Conservation (phyloP, 2,329 filamentous ascomycete genomes). For the Ilyonectria sp. region DNA sequence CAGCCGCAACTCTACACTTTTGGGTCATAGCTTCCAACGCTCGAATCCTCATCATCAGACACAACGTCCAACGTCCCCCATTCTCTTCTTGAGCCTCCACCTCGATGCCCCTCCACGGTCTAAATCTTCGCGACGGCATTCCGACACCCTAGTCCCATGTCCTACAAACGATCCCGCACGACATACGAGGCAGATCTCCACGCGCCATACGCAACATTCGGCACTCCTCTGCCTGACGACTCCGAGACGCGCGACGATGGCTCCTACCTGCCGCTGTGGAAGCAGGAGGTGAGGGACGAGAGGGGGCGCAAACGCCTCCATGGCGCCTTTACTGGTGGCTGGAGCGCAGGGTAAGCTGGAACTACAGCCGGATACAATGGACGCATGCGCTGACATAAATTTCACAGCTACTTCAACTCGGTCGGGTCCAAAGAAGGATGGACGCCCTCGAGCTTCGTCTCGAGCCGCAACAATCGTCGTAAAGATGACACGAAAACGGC, state of each 20-base stretch:
- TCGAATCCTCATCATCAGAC: neutral
- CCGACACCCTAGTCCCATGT: slow-evolving; percentile 66
- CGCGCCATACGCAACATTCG: slow-evolving; percentile 84
- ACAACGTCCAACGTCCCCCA: neutral
- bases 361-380: neutral
- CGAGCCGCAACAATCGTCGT: slow-evolving; percentile 84
- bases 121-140: slow-evolving; percentile 14
- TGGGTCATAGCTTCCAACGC: slow-evolving; percentile 19
- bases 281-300: slow-evolving; percentile 97
- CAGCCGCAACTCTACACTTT: slow-evolving; percentile 9
- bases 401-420: slow-evolving; percentile 90
- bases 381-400: slow-evolving; percentile 29
- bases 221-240: slow-evolving; percentile 88
- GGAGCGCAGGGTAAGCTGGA: slow-evolving; percentile 86
- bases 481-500: slow-evolving; percentile 72
- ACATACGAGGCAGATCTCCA: slow-evolving; percentile 83
- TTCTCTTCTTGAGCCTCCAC: slow-evolving; percentile 1
- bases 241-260: slow-evolving; percentile 87
- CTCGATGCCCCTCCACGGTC: slow-evolving; percentile 22
- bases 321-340: slow-evolving; percentile 96
- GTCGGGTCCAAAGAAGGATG: slow-evolving; percentile 99
- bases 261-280: slow-evolving; percentile 95
- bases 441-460: slow-evolving; percentile 93
- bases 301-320: slow-evolving; percentile 91
- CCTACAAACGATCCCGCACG: slow-evolving; percentile 83